Evolutionary conservation across 345 rosid genomes (phyloP).

Genomic region (Raphanus sativus): DNA sequence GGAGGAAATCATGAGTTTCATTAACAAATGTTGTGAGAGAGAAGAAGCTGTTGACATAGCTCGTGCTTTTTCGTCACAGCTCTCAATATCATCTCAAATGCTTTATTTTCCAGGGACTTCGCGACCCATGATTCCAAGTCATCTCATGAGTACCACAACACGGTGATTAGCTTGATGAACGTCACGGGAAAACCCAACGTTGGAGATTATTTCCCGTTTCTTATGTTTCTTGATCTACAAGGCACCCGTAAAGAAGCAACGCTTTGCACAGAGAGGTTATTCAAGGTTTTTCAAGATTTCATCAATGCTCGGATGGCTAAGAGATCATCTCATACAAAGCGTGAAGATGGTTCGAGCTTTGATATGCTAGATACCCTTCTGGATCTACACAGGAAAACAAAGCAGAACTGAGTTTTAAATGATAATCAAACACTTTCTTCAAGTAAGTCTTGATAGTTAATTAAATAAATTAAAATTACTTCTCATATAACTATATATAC

Average conservation of each 20-base stretch:
- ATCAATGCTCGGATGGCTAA: conserved; percentile 27
- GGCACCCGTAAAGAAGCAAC: conserved; percentile 32
- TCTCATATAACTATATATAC: background rate
- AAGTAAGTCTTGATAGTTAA: conserved; percentile 34
- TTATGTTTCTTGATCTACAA: conserved; percentile 50
- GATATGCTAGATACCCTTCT: conserved; percentile 46
- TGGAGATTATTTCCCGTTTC: conserved; percentile 44
- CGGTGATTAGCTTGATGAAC: conserved; percentile 35
- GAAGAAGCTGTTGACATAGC: conserved; percentile 45
- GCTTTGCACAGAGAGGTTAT: conserved; percentile 14
- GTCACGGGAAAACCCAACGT: conserved; percentile 47
- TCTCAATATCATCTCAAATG: conserved; percentile 46
- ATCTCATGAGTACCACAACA: conserved; percentile 37
- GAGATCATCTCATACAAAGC: conserved; percentile 9
- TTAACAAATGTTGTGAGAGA: conserved; percentile 15
- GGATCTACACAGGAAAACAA: conserved; percentile 22
- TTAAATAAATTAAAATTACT: background rate
- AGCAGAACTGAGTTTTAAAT: conserved; percentile 18
- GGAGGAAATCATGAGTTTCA: conserved; percentile 31
- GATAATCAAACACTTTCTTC: conserved; percentile 37
- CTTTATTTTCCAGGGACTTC: conserved; percentile 51
- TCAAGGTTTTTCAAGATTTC: conserved; percentile 31
- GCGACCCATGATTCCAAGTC: conserved; percentile 28
- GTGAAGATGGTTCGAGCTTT: too few relatives aligned
- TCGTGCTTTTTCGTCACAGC: conserved; percentile 42